Conservation (phyloP, 305 asterid species). For the Fraxinus albicans region DNA sequence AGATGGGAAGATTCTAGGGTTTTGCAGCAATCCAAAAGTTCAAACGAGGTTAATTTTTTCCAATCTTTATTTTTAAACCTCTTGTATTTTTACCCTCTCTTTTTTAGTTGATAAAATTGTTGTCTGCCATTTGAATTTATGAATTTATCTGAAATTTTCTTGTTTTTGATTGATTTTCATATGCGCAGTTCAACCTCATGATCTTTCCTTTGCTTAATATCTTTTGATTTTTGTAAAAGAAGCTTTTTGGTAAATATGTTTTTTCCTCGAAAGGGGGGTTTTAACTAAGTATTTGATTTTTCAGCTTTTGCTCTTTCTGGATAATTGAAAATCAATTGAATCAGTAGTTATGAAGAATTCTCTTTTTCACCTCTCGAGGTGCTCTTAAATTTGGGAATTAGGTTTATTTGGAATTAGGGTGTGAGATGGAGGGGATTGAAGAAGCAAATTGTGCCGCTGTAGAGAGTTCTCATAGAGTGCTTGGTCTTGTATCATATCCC, state of each 20-base stretch:
- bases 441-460: constrained; percentile 50
- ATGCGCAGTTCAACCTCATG: not conserved
- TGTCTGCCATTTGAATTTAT: not conserved
- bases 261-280: not conserved
- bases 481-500: constrained; percentile 34
- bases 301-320: not conserved
- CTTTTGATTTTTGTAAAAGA: not conserved
- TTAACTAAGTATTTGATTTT: not conserved
- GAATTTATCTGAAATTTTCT: not conserved
- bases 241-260: not conserved
- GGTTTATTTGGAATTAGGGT: constrained; percentile 11
- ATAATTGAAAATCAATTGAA: constrained; percentile 1
- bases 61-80: not conserved
- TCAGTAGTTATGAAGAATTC: not conserved
- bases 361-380: not conserved
- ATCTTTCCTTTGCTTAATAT: not conserved
- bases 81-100: too few relatives aligned
- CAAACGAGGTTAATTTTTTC: not conserved
- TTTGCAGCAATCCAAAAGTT: not conserved
- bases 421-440: constrained; percentile 50
- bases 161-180: not conserved
- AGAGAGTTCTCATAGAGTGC: constrained; percentile 48
- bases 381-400: constrained; percentile 2
- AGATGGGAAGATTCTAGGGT: not conserved
- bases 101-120: not conserved